phyloP scores from a whole-genome alignment of 805 yeast species.

The Yueomyces sp. region DNA sequence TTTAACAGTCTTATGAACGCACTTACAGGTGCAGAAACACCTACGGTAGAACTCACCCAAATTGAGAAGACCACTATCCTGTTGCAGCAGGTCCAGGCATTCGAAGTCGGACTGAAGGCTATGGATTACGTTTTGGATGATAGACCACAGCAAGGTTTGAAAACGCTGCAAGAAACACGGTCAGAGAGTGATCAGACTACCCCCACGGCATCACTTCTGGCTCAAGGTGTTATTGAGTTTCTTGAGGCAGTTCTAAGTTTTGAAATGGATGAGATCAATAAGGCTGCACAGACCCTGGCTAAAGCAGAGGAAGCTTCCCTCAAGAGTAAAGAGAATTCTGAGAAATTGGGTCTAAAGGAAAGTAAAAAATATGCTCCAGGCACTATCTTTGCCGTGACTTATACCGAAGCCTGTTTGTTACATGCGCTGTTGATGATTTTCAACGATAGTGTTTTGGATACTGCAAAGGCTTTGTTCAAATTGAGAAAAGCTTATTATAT shows the following conservation, averaged over 20 bases:
- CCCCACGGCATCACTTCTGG: slow-evolving; percentile 53
- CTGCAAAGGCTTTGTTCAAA: slow-evolving; percentile 81
- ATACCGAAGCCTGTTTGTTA: slow-evolving; percentile 75
- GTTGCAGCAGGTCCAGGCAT: slow-evolving; percentile 30
- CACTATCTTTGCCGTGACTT: slow-evolving; percentile 82
- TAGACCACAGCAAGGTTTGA: slow-evolving; percentile 54
- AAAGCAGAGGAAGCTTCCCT: slow-evolving; percentile 62
- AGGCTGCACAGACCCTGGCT: slow-evolving; percentile 60
- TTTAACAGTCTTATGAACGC: slow-evolving; percentile 21
- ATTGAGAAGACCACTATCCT: slow-evolving; percentile 24
- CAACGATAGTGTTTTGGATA: slow-evolving; percentile 76
- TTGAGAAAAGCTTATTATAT: slow-evolving; percentile 81
- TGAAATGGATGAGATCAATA: slow-evolving; percentile 75
- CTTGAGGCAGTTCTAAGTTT: slow-evolving; percentile 89
- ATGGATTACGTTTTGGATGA: slow-evolving; percentile 89
- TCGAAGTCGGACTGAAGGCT: slow-evolving; percentile 71
- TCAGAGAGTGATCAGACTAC: slow-evolving; percentile 28
- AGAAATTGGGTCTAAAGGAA: slow-evolving; percentile 42
- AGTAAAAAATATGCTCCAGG: slow-evolving; percentile 82
- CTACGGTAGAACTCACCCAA: slow-evolving; percentile 9
- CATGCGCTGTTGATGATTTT: slow-evolving; percentile 80
- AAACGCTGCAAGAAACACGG: slow-evolving; percentile 24
- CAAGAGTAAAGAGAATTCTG: slow-evolving; percentile 48
- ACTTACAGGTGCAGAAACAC: slow-evolving; percentile 10
- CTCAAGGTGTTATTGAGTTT: slow-evolving; percentile 81